Conservation (phyloP, 2,329 filamentous ascomycete genomes). For the Daldinia eschscholtzii region DNA sequence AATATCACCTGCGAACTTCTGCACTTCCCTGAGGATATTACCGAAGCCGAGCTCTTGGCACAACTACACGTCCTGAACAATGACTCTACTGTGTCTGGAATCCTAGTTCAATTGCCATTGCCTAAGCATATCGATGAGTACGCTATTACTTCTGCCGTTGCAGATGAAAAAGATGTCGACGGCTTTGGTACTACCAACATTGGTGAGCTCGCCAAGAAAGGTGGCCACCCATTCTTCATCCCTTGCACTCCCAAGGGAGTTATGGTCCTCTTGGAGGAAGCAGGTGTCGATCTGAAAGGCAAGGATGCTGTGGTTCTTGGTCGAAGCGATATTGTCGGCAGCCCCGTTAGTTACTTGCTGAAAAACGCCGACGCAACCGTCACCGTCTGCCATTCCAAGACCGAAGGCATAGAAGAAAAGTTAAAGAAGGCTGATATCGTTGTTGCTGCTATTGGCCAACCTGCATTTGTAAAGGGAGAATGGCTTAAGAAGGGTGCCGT, state of each 20-base stretch:
- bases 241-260: conserved; percentile 98
- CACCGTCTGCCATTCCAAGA: conserved; percentile 94
- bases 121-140: conserved; percentile 93
- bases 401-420: conserved; percentile 76
- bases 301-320: conserved; percentile 96
- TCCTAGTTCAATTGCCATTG: conserved; percentile 92
- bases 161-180: conserved; percentile 96
- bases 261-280: conserved; percentile 89
- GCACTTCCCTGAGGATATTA: conserved; percentile 83
- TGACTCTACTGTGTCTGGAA: conserved; percentile 86
- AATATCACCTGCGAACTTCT: conserved; percentile 90
- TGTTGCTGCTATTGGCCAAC: conserved; percentile 89
- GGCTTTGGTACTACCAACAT: conserved; percentile 96
- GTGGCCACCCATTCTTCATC: conserved; percentile 87
- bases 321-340: conserved; percentile 96
- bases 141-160: conserved; percentile 87
- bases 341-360: conserved; percentile 93
- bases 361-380: conserved; percentile 97
- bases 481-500: conserved; percentile 96
- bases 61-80: conserved; percentile 87
- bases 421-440: conserved; percentile 90
- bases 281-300: conserved; percentile 84
- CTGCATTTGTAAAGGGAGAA: conserved; percentile 90
- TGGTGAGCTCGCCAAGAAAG: conserved; percentile 95
- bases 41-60: conserved; percentile 87